A percentile compares a stretch with the other conserved stretches of the same genome.
Evolutionary conservation across 1,284 basidiomycete species (phyloP).

Genomic region (Stygiomarasmius scandens): DNA sequence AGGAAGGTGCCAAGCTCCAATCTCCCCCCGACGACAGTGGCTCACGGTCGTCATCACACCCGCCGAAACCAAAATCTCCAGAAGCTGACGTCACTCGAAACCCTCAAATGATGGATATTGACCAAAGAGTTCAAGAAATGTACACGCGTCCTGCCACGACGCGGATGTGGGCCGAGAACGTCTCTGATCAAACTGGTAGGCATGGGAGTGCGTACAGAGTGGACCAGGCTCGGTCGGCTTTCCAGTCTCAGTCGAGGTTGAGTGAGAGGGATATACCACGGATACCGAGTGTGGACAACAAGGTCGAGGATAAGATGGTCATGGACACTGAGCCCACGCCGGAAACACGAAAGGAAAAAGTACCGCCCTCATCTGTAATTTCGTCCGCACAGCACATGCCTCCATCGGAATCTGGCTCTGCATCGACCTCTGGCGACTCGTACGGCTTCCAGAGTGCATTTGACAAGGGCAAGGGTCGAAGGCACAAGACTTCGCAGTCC

Average conservation of each 20-base stretch:
- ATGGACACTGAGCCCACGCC: background rate
- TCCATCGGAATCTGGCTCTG: slow-evolving; percentile 19
- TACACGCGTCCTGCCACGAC: slow-evolving; percentile 20
- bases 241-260: slow-evolving; percentile 5
- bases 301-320: background rate
- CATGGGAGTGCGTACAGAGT: slow-evolving; percentile 14
- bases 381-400: slow-evolving; percentile 1
- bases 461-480: background rate
- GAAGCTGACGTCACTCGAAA: background rate
- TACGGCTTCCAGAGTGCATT: slow-evolving; percentile 19
- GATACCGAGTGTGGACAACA: background rate
- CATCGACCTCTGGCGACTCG: slow-evolving; percentile 27
- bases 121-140: slow-evolving; percentile 12
- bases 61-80: too few relatives aligned
- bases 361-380: background rate
- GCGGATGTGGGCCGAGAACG: slow-evolving; percentile 37
- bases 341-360: background rate
- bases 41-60: background rate
- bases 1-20: background rate
- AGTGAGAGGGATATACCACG: slow-evolving; percentile 6
- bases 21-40: background rate
- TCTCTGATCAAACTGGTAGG: slow-evolving; percentile 31
- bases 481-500: background rate
- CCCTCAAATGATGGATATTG: slow-evolving; percentile 11
- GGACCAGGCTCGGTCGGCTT: slow-evolving; percentile 4